Evolutionary conservation across 768 basidiomycete genomes (phyloP).

Genomic region (Boletus rubescentipes): DNA sequence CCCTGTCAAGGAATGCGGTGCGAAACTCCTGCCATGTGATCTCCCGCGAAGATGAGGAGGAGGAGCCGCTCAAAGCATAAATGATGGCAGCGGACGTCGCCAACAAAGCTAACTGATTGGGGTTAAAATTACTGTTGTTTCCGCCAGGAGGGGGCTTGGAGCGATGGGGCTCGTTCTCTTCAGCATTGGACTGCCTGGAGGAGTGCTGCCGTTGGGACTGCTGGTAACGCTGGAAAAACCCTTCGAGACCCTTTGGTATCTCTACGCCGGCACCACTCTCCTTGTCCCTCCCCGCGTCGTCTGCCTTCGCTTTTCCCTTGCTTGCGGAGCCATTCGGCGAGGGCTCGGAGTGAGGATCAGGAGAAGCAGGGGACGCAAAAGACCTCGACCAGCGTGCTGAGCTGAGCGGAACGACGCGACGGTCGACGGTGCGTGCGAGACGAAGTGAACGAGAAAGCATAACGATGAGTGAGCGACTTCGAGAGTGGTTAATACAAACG

Average conservation of each 20-base stretch:
- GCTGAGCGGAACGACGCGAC: conserved; percentile 37
- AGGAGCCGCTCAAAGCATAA: conserved; percentile 54
- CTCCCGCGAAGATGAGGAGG: conserved; percentile 64
- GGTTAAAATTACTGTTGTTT: conserved; percentile 51
- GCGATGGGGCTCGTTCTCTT: conserved; percentile 34
- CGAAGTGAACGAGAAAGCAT: conserved; percentile 70
- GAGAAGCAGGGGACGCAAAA: conserved; percentile 49
- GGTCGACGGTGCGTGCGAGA: conserved; percentile 46
- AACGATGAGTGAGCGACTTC: neutral
- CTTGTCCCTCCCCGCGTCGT: conserved; percentile 34
- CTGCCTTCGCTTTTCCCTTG: conserved; percentile 37
- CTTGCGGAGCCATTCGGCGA: conserved; percentile 14
- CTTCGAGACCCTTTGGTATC: conserved; percentile 68
- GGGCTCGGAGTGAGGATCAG: conserved; percentile 28
- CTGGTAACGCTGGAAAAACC: conserved; percentile 73
- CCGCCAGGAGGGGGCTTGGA: conserved; percentile 47
- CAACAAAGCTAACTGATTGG: conserved; percentile 57
- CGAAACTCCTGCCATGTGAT: conserved; percentile 99
- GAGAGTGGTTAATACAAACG: neutral
- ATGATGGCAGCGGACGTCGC: conserved; percentile 61
- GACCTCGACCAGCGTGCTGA: conserved; percentile 37
- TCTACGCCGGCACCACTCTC: conserved; percentile 33
- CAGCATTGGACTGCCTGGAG: conserved; percentile 27
- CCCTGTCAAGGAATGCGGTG: conserved; percentile 94
- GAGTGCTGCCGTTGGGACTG: conserved; percentile 36